A percentile compares a stretch with the other conserved stretches of the same genome.
These are phyloP conservation scores for Elongisporangium anandrum DNA, from an alignment of 352 stramenopile species.

Conservation along the genomic window DNA sequence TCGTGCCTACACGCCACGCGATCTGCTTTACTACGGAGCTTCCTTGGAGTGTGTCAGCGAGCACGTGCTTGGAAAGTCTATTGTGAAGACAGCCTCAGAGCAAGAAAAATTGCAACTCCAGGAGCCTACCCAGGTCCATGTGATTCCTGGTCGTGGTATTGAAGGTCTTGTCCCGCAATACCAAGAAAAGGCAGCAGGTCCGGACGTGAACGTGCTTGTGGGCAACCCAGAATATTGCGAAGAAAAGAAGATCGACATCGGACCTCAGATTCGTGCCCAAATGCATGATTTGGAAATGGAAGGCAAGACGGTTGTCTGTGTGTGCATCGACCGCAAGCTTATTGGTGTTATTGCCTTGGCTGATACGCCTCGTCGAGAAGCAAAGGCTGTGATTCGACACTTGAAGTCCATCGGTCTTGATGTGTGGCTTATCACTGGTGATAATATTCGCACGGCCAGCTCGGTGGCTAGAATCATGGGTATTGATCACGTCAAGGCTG, in stretches of 20 bases:
- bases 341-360: conserved; percentile 72
- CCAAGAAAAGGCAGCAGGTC: conserved; percentile 9
- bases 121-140: conserved; percentile 67
- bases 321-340: conserved; percentile 66
- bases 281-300: conserved; percentile 84
- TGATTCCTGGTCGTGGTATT: conserved; percentile 77
- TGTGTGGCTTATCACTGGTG: conserved; percentile 88
- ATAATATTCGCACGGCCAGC: conserved; percentile 91
- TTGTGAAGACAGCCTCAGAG: conserved; percentile 71
- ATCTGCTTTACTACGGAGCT: conserved; percentile 75
- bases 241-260: conserved; percentile 66
- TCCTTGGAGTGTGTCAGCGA: conserved; percentile 84
- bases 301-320: conserved; percentile 82
- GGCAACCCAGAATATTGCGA: conserved; percentile 81
- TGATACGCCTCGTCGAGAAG: conserved; percentile 71
- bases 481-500: conserved; percentile 81
- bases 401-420: conserved; percentile 81
- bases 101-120: conserved; percentile 70
- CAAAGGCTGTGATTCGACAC: conserved; percentile 62
- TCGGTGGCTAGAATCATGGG: conserved; percentile 88
- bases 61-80: conserved; percentile 81
- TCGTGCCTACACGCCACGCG: conserved; percentile 50
- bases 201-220: conserved; percentile 50
- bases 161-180: conserved; percentile 47
- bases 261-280: conserved; percentile 50